A percentile compares a stretch with the other conserved stretches of the same genome.
These are phyloP conservation scores for Sclerotinia minor DNA, from an alignment of 2,329 filamentous ascomycete species.

Conservation along the genomic window DNA sequence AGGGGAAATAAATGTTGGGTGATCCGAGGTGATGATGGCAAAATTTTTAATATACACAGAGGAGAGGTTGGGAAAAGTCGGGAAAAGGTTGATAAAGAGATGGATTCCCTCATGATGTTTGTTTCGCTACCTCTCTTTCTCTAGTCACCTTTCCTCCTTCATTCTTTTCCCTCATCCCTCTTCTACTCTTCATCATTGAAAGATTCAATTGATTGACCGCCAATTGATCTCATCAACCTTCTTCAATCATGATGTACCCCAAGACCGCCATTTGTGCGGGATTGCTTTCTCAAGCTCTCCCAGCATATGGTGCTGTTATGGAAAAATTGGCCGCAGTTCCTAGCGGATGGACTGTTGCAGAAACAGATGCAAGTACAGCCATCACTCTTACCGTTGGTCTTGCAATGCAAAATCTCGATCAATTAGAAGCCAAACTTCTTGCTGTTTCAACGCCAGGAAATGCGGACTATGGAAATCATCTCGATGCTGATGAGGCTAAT, in stretches of 20 bases:
- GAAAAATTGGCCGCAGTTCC: conserved; percentile 29
- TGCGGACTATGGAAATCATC: conserved; percentile 54
- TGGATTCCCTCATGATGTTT: background rate
- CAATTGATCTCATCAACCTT: background rate
- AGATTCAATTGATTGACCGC: background rate
- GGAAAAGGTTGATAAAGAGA: conserved; percentile 3
- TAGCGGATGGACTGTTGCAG: conserved; percentile 29
- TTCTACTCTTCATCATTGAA: background rate
- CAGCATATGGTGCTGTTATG: conserved; percentile 13
- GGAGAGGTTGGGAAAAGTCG: background rate
- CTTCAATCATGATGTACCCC: conserved; percentile 22
- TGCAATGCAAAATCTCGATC: conserved; percentile 48
- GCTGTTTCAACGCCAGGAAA: conserved; percentile 53
- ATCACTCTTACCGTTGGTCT: conserved; percentile 44
- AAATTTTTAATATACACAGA: background rate
- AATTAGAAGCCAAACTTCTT: conserved; percentile 45
- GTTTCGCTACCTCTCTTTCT: background rate
- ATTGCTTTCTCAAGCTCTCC: conserved; percentile 25
- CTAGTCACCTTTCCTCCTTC: background rate
- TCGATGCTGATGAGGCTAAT: conserved; percentile 52
- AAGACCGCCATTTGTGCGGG: conserved; percentile 15
- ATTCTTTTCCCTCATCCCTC: background rate
- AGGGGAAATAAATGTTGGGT: background rate
- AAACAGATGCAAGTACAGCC: conserved; percentile 18
- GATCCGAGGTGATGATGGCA: background rate